phyloP scores from a whole-genome alignment of 345 rosid species.

The Populus tremula region DNA sequence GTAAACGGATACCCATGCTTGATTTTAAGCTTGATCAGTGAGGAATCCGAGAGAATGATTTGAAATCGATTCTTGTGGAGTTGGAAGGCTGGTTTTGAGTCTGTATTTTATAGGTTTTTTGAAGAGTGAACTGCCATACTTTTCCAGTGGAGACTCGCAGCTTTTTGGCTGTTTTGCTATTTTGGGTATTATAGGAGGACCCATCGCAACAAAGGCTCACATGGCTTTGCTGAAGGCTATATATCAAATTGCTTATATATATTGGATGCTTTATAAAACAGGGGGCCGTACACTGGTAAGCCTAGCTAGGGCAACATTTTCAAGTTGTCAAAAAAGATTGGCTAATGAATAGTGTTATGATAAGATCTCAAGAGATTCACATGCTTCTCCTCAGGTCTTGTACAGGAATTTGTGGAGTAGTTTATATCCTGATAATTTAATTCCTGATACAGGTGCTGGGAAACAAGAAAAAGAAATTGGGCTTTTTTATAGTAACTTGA shows the following conservation, averaged over 20 bases:
- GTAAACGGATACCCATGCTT: conserved; percentile 33
- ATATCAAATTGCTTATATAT: not conserved
- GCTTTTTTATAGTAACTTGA: no score
- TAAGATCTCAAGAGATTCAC: not conserved
- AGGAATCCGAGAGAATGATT: not conserved
- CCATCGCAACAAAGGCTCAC: conserved; percentile 3
- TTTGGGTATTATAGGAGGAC: not conserved
- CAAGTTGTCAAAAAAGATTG: not conserved
- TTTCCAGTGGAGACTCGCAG: not conserved
- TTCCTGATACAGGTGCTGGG: no score
- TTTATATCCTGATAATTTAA: no score
- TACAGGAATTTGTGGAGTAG: no score
- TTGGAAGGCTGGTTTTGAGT: not conserved
- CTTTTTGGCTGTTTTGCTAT: not conserved
- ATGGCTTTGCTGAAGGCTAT: conserved; percentile 11
- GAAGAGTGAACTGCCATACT: not conserved
- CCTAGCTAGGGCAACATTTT: not conserved
- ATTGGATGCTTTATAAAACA: not conserved
- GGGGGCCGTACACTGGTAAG: conserved; percentile 7
- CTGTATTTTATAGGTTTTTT: conserved; percentile 22
- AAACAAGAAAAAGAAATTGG: no score
- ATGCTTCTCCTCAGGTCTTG: not conserved
- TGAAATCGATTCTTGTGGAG: not conserved
- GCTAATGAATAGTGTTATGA: not conserved
- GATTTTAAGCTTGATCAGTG: not conserved